These are phyloP conservation scores for Cyclocybe aegerita DNA, from an alignment of 768 basidiomycete genomes.

Conservation along the genomic window DNA sequence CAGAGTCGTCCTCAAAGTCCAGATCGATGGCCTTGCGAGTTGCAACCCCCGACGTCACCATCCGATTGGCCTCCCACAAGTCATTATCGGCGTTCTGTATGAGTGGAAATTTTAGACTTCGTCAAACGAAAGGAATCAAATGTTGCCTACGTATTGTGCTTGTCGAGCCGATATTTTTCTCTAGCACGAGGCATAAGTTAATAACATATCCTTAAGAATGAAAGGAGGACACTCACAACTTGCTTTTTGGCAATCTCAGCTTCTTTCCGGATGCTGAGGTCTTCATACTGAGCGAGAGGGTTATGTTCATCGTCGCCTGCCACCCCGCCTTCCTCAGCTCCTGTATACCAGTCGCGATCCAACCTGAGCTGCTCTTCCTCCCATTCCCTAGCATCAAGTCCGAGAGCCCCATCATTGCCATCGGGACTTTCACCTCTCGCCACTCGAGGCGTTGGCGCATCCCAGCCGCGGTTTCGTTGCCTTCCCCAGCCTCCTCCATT, in stretches of 20 bases:
- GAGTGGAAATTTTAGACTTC: constrained; percentile 8
- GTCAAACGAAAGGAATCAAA: not conserved
- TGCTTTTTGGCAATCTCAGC: constrained; percentile 77
- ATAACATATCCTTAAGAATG: not conserved
- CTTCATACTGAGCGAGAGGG: constrained; percentile 91
- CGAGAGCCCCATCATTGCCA: constrained; percentile 59
- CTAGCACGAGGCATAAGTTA: constrained; percentile 32
- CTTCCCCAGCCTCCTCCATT: constrained; percentile 59
- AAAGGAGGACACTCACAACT: constrained; percentile 44
- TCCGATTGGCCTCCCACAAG: constrained; percentile 97
- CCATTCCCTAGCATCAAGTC: constrained; percentile 86
- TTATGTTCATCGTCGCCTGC: constrained; percentile 92
- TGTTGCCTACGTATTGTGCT: constrained; percentile 83
- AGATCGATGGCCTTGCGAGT: constrained; percentile 85
- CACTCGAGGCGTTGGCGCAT: constrained; percentile 79
- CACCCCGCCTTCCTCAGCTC: constrained; percentile 83
- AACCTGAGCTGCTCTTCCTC: constrained; percentile 92
- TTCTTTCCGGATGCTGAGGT: constrained; percentile 65
- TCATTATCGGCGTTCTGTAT: constrained; percentile 94
- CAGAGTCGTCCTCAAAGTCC: constrained; percentile 95
- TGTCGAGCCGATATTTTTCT: constrained; percentile 92
- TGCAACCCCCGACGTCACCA: constrained; percentile 94
- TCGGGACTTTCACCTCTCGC: constrained; percentile 70
- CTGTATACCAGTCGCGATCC: constrained; percentile 96
- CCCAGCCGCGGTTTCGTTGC: constrained; percentile 63